These are phyloP conservation scores for Floccularia luteovirens DNA, from an alignment of 768 basidiomycete species.

Conservation along the genomic window DNA sequence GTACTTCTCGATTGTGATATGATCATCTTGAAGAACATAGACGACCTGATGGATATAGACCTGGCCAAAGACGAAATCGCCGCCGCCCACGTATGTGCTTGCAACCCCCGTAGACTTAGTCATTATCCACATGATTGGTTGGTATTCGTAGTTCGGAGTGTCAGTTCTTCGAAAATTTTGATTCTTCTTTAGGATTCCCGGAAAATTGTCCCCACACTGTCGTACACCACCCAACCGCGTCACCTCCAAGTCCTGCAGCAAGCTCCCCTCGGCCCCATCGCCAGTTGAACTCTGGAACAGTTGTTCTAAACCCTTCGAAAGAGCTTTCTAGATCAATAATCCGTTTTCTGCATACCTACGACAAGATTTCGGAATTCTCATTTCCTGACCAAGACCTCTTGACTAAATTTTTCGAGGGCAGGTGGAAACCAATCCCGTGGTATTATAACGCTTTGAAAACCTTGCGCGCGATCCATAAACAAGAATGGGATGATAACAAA, in stretches of 20 bases:
- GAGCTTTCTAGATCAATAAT: constrained; percentile 45
- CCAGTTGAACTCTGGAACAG: constrained; percentile 87
- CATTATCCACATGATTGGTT: constrained; percentile 92
- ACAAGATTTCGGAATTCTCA: constrained; percentile 30
- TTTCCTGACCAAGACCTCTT: constrained; percentile 96
- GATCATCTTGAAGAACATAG: constrained; percentile 79
- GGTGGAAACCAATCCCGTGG: constrained; percentile 77
- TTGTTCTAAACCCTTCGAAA: constrained; percentile 74
- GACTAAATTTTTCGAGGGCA: constrained; percentile 68
- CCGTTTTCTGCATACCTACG: constrained; percentile 42
- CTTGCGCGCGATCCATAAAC: constrained; percentile 60
- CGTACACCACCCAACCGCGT: constrained; percentile 35
- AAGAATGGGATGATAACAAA: constrained; percentile 81
- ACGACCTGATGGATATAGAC: constrained; percentile 54
- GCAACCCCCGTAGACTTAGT: constrained; percentile 78
- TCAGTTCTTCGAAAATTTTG: constrained; percentile 16
- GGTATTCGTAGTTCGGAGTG: too few relatives aligned
- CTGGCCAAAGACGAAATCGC: constrained; percentile 72
- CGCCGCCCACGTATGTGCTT: constrained; percentile 86
- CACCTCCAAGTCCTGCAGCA: constrained; percentile 23
- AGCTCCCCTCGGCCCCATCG: constrained; percentile 63
- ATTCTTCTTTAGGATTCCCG: constrained; percentile 62
- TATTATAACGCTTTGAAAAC: constrained; percentile 92
- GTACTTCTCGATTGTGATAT: constrained; percentile 87
- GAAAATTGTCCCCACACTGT: constrained; percentile 81